A percentile compares a stretch with the other conserved stretches of the same genome.
Conservation (phyloP, 257 asterid species). For the Euphrasia confusa region DNA sequence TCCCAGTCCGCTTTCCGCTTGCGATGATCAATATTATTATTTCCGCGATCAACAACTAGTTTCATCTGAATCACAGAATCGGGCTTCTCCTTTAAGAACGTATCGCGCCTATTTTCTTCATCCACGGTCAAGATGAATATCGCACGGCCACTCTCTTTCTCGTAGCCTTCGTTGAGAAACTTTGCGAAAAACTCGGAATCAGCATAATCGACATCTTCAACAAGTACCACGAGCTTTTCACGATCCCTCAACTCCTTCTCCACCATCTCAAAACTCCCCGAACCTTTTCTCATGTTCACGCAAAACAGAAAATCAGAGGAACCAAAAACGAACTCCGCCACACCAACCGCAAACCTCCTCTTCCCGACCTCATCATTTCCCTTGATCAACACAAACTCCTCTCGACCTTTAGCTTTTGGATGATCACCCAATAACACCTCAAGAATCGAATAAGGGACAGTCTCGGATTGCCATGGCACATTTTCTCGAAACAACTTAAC, state of each 20-base stretch:
- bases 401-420: slow-evolving; percentile 19
- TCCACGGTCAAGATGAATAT: slow-evolving; percentile 42
- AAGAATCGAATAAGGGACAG: slow-evolving; percentile 33
- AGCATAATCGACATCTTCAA: slow-evolving; percentile 58
- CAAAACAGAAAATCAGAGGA: slow-evolving; percentile 46
- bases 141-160: slow-evolving; percentile 25
- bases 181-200: slow-evolving; percentile 37
- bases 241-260: slow-evolving; percentile 41
- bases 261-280: slow-evolving; percentile 30
- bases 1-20: slow-evolving; percentile 55
- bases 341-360: slow-evolving; percentile 47
- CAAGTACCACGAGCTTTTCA: slow-evolving; percentile 41
- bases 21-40: slow-evolving; percentile 7
- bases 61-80: slow-evolving; percentile 40
- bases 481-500: slow-evolving; percentile 37
- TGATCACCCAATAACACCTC: slow-evolving; percentile 34
- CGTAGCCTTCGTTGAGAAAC: slow-evolving; percentile 37
- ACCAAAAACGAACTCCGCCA: slow-evolving; percentile 50
- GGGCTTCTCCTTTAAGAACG: slow-evolving; percentile 3
- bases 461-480: slow-evolving; percentile 70
- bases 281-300: slow-evolving; percentile 40
- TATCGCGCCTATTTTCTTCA: slow-evolving; percentile 18
- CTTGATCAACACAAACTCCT: slow-evolving; percentile 47
- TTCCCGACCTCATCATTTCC: slow-evolving; percentile 65
- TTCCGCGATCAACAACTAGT: slow-evolving; percentile 25